Base-by-base conservation (phyloP, 352 stramenopile genomes). In the Phytophthora colocasiae region DNA sequence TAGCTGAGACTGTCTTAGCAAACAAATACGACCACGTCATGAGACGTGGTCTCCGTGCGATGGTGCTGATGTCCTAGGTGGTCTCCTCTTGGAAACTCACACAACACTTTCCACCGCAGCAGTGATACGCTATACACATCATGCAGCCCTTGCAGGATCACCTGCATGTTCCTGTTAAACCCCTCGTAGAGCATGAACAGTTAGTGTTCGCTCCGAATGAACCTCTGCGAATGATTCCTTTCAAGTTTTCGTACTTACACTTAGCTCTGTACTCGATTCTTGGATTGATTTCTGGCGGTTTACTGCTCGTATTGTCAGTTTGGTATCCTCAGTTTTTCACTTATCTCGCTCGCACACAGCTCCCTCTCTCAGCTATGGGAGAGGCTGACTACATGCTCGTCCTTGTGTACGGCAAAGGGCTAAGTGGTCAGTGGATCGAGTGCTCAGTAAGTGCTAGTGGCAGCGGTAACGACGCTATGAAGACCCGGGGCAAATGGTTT, bases 301-400 rank as follows among this genome's bases (percentile, higher is more conserved):
- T 80, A 6, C 45, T 90, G 10, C 56, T 70, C 44, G 58, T 92
- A 22, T 47, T 81, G 5, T 76, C 66, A 14, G 67, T 85, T 44
- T 90, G 83, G 83, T 89, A 85, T 55, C 81, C 83, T 5, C 76
- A 83, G n/a, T n/a, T 90, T 29, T 89, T 83, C 69, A 90, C 83
- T 8, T 64, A 50, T 47, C 56, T 90, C 29, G 81, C 81, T 47
- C 83, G 83, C n/a, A 53, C 43, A 12, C 63, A 46, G 24, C 53
- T 89, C 24, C 71, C 74, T 0, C 50, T 62, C 5, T 63, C 60
- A 29, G 67, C 43, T 0, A 17, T 78, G 6, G 70, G 44, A 24
- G 59, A 89, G 6, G 83, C 81, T 4, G 52, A 92, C 36, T 83
- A 64, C 38, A 63, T 92, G 43, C 67, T 92, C 11, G 47, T 80